Evolutionary conservation across 139 green algal genomes (phyloP).

Genomic region (Mesostigma viride): DNA sequence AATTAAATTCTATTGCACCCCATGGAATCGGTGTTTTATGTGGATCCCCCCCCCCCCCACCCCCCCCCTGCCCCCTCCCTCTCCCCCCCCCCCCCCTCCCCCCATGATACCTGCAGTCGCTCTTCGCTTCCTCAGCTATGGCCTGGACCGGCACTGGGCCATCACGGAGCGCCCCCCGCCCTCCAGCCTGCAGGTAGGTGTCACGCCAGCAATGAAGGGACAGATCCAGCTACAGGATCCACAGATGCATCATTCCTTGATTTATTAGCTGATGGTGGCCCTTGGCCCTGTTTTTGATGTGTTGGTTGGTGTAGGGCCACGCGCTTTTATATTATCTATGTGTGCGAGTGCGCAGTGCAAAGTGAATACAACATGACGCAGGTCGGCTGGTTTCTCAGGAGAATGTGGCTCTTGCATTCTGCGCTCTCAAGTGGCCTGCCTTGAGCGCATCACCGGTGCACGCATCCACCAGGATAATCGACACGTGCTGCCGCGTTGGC

Average conservation of each 20-base stretch:
- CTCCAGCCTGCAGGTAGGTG: background rate
- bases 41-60: no score
- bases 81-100: no score
- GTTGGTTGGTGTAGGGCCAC: background rate
- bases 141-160: constrained; percentile 64
- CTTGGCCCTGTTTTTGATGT: background rate
- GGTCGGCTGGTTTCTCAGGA: no score
- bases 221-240: background rate
- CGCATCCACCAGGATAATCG: background rate
- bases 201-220: background rate
- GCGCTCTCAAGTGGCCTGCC: no score
- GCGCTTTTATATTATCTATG: background rate
- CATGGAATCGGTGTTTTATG: background rate
- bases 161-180: background rate
- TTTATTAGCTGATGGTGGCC: background rate
- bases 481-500: background rate
- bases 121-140: constrained; percentile 72
- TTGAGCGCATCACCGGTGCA: no score
- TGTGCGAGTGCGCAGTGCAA: no score
- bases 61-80: no score
- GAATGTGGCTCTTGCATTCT: no score
- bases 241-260: background rate
- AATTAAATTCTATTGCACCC: background rate
- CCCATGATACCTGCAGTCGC: no score
- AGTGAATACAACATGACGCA: no score